Evolutionary conservation across 768 basidiomycete genomes (phyloP).

Genomic region (Collybia mongolica): DNA sequence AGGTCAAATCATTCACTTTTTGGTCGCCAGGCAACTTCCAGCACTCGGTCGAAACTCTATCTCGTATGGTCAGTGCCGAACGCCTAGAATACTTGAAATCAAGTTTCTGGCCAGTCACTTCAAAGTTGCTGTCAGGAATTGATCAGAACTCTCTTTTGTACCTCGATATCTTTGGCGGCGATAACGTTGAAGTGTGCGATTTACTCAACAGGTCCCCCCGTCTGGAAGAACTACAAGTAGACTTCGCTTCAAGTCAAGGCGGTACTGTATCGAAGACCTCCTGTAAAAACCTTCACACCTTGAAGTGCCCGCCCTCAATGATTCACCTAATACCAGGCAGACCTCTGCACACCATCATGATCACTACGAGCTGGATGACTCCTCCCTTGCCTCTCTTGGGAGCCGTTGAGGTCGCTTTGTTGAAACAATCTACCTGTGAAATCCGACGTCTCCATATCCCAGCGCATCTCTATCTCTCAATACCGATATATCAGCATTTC

Average conservation of each 20-base stretch:
- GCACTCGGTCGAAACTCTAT: neutral
- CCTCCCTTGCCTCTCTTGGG: too few species aligned
- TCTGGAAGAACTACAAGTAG: slow-evolving; percentile 2
- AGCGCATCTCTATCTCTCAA: neutral
- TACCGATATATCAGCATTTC: neutral
- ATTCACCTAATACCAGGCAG: slow-evolving; percentile 4
- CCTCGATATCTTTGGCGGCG: neutral
- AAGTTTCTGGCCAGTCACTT: neutral
- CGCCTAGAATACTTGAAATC: slow-evolving; percentile 3
- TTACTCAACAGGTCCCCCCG: slow-evolving; percentile 1
- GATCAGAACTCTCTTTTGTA: neutral
- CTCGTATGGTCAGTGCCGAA: neutral
- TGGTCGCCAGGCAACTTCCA: neutral
- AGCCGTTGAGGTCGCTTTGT: neutral
- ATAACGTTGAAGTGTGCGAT: slow-evolving; percentile 1
- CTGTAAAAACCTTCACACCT: slow-evolving; percentile 6
- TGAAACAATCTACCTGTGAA: neutral
- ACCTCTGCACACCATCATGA: slow-evolving; percentile 3
- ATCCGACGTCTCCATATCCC: neutral
- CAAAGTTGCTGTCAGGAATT: slow-evolving; percentile 1
- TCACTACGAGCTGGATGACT: neutral
- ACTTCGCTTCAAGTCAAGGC: neutral
- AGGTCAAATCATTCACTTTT: slow-evolving; percentile 3
- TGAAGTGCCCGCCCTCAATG: slow-evolving; percentile 5
- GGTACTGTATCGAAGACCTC: slow-evolving; percentile 2